phyloP scores from a whole-genome alignment of 805 yeast species.

The Maudiozyma pseudohumilis region DNA sequence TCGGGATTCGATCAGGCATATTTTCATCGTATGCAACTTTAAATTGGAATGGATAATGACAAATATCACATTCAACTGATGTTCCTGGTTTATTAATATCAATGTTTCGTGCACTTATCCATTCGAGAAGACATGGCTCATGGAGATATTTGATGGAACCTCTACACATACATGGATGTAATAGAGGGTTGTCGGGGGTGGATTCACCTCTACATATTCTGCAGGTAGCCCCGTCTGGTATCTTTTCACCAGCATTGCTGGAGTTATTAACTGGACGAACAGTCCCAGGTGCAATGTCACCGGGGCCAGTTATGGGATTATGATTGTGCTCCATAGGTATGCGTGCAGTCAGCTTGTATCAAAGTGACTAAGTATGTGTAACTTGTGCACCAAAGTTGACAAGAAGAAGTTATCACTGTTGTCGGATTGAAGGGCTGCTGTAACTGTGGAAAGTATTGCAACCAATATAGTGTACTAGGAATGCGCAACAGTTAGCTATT shows the following conservation, averaged over 20 bases:
- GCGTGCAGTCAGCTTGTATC: too few relatives aligned
- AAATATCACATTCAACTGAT: slow-evolving; percentile 72
- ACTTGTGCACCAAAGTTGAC: too few relatives aligned
- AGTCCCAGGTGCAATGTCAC: too few relatives aligned
- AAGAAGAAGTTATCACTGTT: too few relatives aligned
- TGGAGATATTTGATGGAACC: slow-evolving; percentile 92
- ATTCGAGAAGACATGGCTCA: slow-evolving; percentile 80
- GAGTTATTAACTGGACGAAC: background rate
- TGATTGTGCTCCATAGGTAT: too few relatives aligned
- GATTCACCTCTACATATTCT: slow-evolving; percentile 92
- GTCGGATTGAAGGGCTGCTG: too few relatives aligned
- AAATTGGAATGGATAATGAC: slow-evolving; percentile 65
- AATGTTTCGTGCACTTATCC: slow-evolving; percentile 46
- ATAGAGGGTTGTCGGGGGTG: slow-evolving; percentile 66
- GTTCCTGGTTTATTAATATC: slow-evolving; percentile 32
- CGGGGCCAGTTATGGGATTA: too few relatives aligned
- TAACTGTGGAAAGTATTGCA: too few relatives aligned
- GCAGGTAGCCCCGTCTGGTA: slow-evolving; percentile 40
- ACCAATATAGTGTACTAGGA: too few relatives aligned
- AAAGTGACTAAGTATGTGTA: too few relatives aligned
- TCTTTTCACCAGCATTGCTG: slow-evolving; percentile 1
- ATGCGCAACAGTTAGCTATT: too few relatives aligned
- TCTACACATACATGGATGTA: slow-evolving; percentile 86
- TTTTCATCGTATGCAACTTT: slow-evolving; percentile 52
- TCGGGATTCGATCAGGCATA: slow-evolving; percentile 59